Evolutionary conservation across 805 yeast genomes (phyloP).

Genomic region (Zygosaccharomyces lentus): DNA sequence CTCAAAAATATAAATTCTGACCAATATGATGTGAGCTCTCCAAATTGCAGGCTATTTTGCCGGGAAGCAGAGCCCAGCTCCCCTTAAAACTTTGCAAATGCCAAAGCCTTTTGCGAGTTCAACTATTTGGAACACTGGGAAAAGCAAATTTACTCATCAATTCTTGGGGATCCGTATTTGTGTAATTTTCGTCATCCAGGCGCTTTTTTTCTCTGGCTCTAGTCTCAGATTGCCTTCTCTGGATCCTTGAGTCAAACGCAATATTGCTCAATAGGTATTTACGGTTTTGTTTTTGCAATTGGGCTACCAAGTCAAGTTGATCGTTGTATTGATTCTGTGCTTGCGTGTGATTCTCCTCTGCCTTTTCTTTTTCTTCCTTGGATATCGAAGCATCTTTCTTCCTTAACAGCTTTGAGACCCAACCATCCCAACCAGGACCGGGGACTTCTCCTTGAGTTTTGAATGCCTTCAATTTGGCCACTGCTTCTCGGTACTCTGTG

Average conservation of each 20-base stretch:
- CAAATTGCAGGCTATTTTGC: too few species aligned
- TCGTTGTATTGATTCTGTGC: constrained; percentile 18
- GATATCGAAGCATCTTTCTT: constrained; percentile 8
- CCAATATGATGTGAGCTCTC: too few species aligned
- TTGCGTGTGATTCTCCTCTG: constrained; percentile 1
- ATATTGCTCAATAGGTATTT: constrained; percentile 22
- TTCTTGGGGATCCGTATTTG: constrained; percentile 31
- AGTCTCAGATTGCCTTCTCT: constrained; percentile 13
- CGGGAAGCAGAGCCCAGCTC: too few species aligned
- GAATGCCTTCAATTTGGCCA: constrained; percentile 16
- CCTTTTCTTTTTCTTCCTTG: constrained; percentile 2
- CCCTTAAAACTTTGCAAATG: too few species aligned
- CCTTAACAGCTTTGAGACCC: constrained; percentile 30
- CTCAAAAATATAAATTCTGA: too few species aligned
- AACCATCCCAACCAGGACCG: constrained; percentile 29
- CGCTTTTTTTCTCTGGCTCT: constrained; percentile 12
- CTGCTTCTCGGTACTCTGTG: constrained; percentile 18
- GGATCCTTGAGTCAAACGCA: constrained; percentile 25
- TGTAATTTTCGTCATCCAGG: constrained; percentile 25
- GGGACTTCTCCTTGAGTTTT: constrained; percentile 15
- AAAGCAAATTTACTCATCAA: constrained; percentile 21
- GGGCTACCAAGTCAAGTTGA: constrained; percentile 20
- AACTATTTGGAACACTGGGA: constrained; percentile 26
- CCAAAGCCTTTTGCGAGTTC: background rate
- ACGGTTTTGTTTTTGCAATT: constrained; percentile 17